Evolutionary conservation across 306 rosid species (phyloP), one percentile per base, ranked within the genome.

Genomic region (Pachyrhizus erosus): DNA sequence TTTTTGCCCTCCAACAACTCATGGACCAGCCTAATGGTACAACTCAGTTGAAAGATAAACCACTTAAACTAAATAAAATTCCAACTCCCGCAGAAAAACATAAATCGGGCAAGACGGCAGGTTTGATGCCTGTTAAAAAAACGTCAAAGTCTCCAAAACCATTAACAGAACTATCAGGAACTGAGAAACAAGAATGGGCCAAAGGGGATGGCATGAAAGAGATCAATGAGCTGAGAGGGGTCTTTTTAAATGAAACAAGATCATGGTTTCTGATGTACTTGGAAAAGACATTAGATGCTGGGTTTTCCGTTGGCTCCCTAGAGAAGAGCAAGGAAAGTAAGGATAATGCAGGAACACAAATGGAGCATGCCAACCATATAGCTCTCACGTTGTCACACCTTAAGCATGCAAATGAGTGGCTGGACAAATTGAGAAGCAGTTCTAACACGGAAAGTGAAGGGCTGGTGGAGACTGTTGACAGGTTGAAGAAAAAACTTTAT

Each of bases 391-490:
- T 96, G 48, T 92, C 94, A 21, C 89, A 93, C 79, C 99, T 96
- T 82, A 96, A 96, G 88, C 86, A 86, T 51, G 92, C 97, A 69
- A 92, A 91, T n/a, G 96, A 91, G 81, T 96, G 98, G 98, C 86
- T 96, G 87, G 99, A 96, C 20, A 92, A 87, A 65, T 82, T 92
- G 20, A 84, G 84, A 79, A 82, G 72, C 66, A 86, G 80, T 55
- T 76, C 85, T 29, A 82, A 76, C 85, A 54, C 89, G 7, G 92
- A 73, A 33, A 87, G 72, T 70, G 89, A 73, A 24, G 89, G 65
- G 33, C 33, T 84, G 76, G 51, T 65, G 33, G 94, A 89, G 88
- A 87, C 87, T 5, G 43, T 96, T 51, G 93, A 91, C 27, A 82
- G 87, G 81, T 66, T 96, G 88, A 93, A 96, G 87, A 83, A 91